Percentiles rank a stretch among this genome's conserved stretches.
Conservation (phyloP, 768 basidiomycete genomes). For the Boletus rufocinnamomeus region DNA sequence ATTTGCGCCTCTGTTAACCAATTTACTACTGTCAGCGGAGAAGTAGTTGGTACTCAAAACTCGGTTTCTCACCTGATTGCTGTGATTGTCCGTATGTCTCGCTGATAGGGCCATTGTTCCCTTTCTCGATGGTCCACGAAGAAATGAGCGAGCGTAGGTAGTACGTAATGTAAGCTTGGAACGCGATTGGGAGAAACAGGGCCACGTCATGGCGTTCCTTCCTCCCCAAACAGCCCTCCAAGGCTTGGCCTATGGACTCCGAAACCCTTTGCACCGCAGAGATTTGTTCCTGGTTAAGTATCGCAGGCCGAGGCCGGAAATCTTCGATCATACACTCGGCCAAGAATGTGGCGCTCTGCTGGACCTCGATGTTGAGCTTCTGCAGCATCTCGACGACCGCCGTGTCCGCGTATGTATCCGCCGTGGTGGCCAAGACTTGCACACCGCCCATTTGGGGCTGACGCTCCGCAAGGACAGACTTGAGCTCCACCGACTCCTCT, state of each 20-base stretch:
- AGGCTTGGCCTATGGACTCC: conserved; percentile 1
- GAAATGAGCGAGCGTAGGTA: conserved; percentile 6
- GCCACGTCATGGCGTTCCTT: not conserved
- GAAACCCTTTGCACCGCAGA: not conserved
- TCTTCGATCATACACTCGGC: conserved; percentile 1
- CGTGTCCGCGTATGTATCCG: conserved; percentile 9
- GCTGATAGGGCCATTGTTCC: not conserved
- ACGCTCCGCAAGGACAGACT: not conserved
- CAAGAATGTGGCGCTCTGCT: conserved; percentile 6
- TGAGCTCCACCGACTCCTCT: not conserved
- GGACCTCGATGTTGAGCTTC: conserved; percentile 16
- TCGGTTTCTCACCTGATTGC: not conserved
- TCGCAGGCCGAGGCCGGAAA: not conserved
- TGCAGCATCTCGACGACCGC: conserved; percentile 1
- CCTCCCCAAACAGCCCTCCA: conserved; percentile 1
- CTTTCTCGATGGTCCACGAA: conserved; percentile 13
- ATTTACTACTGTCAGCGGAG: not conserved
- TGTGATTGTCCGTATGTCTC: conserved; percentile 9
- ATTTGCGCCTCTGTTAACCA: conserved; percentile 6
- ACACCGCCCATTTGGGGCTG: conserved; percentile 1
- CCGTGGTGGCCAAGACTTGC: conserved; percentile 3
- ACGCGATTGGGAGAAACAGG: conserved; percentile 8
- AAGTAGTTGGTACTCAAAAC: not conserved
- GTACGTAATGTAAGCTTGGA: conserved; percentile 10
- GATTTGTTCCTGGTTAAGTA: not conserved